Conservation (phyloP, 1,284 basidiomycete species). For the Marasmius tenuissimus region DNA sequence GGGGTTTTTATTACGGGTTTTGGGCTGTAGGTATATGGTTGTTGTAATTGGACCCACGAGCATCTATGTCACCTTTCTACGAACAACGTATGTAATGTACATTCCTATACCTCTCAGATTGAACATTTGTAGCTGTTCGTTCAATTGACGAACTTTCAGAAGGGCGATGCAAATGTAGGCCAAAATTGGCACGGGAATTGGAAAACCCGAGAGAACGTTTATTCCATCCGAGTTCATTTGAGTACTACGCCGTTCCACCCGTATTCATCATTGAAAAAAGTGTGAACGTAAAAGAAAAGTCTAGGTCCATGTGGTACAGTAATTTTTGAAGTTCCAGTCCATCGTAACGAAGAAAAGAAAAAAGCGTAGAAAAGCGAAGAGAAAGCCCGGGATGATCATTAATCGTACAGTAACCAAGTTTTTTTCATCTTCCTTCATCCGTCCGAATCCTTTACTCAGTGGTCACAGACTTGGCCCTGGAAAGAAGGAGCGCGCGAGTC, state of each 20-base stretch:
- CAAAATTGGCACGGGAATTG: no score
- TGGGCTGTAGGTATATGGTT: no score
- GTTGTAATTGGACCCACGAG: no score
- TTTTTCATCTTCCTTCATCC: background rate
- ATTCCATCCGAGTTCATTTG: background rate
- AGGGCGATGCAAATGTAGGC: no score
- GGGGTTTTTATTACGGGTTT: no score
- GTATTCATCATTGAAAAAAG: background rate
- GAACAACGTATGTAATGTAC: no score
- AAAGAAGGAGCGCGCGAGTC: constrained; percentile 15
- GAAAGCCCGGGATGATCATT: background rate
- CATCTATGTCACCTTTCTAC: no score
- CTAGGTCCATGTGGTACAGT: constrained; percentile 13
- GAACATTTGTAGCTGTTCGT: no score
- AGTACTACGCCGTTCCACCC: background rate
- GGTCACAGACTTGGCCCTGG: constrained; percentile 86
- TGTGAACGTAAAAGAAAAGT: background rate
- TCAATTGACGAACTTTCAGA: no score
- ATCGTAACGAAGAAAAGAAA: background rate
- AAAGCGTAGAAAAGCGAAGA: background rate
- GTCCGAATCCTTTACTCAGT: constrained; percentile 56
- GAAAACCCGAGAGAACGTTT: no score
- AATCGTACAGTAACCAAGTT: background rate
- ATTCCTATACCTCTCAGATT: no score
- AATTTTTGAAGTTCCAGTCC: constrained; percentile 5